These are phyloP conservation scores for Thelephora ganbajun DNA, from an alignment of 768 basidiomycete species.

Conservation along the genomic window DNA sequence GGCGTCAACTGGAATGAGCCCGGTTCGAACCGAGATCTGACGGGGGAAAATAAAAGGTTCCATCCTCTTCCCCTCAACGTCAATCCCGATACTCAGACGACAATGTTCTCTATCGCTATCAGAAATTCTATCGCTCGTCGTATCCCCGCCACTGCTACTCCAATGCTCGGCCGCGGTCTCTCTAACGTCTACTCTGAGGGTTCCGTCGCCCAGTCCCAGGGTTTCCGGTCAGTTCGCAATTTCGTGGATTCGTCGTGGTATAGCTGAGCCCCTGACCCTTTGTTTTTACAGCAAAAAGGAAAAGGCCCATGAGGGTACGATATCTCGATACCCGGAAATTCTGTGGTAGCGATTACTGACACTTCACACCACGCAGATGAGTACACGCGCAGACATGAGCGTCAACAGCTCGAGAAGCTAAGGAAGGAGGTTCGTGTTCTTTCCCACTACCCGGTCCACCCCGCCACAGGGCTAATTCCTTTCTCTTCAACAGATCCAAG, in stretches of 20 bases:
- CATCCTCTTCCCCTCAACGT: conserved; percentile 13
- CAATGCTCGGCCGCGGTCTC: background rate
- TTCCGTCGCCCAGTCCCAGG: conserved; percentile 47
- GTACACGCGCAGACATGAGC: conserved; percentile 46
- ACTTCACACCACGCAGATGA: conserved; percentile 33
- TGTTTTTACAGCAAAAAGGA: conserved; percentile 47
- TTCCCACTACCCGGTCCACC: background rate
- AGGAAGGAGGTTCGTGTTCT: conserved; percentile 31
- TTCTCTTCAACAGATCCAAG: conserved; percentile 12
- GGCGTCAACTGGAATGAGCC: conserved; percentile 14
- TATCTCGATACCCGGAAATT: conserved; percentile 8
- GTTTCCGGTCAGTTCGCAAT: conserved; percentile 36
- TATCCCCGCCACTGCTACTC: conserved; percentile 16
- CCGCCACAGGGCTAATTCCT: background rate
- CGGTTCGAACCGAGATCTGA: too few species aligned
- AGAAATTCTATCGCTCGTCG: conserved; percentile 20
- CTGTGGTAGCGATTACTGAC: conserved; percentile 3
- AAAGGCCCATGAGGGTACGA: conserved; percentile 49
- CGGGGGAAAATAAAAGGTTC: background rate
- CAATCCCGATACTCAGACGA: conserved; percentile 8
- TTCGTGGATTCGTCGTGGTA: background rate
- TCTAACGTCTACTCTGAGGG: conserved; percentile 27
- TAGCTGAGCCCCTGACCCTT: conserved; percentile 8
- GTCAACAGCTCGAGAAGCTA: conserved; percentile 44
- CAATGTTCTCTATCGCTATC: conserved; percentile 24